Evolutionary conservation across 495 filamentous ascomycete genomes (phyloP), one percentile per base, ranked within the genome.

Genomic region (Aspergillus baeticus): DNA sequence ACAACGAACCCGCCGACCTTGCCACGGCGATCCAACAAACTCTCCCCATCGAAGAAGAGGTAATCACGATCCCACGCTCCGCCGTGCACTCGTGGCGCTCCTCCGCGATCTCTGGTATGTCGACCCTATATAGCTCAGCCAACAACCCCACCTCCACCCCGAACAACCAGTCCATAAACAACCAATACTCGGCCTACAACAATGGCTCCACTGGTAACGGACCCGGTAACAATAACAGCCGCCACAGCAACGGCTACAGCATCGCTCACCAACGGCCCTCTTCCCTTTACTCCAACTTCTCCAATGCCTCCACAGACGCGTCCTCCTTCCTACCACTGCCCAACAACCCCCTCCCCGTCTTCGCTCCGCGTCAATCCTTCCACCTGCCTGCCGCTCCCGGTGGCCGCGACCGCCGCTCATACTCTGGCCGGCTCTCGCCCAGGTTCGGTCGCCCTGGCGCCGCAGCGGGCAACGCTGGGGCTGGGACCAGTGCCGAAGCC

Each of bases 31-130:
- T 69, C 10, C 59, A 68, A n/a, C 63, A 66, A 38, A 60, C 63
- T n/a, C 59, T 66, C 2, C 51, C 68, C 0, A 66, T 72, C n/a
- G 73, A 73, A 13, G 73, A 74, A 37, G 67, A 73, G 41, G 63
- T 74, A 54, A 74, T 72, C 57, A 75, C 73, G 5, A 71, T 71
- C 37, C 72, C 74, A 6, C 66, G 63, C 46, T 69, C 63, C 20
- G 71, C 67, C 0, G 68, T 77, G 13, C 51, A 69, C 54, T 75
- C 72, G 5, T 74, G 74, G 68, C 71, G 70, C 18, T 75, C 74
- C 2, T 75, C 72, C 11, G 60, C 71, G 17, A 58, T 63, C 7
- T 73, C 70, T 4, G 69, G 63, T 50, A 64, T 75, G 64, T 74
- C 73, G 2, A 68, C 66, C 11, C 22, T 70, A 0, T 75, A 73